phyloP scores from a whole-genome alignment of 306 rosid species.

The Gillenia trifoliata region DNA sequence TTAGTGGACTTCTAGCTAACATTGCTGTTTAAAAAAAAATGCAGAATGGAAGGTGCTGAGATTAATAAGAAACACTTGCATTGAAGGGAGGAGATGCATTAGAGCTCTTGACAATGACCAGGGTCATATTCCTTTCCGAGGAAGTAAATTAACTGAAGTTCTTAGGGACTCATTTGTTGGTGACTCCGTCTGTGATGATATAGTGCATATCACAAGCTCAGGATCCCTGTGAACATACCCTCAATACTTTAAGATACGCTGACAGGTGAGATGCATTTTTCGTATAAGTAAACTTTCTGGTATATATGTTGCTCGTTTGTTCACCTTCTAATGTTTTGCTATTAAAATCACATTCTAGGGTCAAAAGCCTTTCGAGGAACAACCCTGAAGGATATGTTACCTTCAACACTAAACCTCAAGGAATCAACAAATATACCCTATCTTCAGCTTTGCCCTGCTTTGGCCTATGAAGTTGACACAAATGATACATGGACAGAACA shows the following conservation, averaged over 20 bases:
- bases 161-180: constrained; percentile 98
- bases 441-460: constrained; percentile 53
- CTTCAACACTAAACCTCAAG: constrained; percentile 66
- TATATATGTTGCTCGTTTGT: constrained; percentile 10
- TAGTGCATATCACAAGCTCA: constrained; percentile 96
- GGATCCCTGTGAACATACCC: constrained; percentile 98
- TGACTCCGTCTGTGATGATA: constrained; percentile 95
- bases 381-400: constrained; percentile 64
- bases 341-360: constrained; percentile 49
- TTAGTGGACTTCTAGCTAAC: constrained; percentile 19
- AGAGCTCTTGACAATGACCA: constrained; percentile 99
- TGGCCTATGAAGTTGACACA: constrained; percentile 51
- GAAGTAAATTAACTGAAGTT: constrained; percentile 97
- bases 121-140: constrained; percentile 98
- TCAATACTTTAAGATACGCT: constrained; percentile 93
- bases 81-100: constrained; percentile 92
- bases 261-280: constrained; percentile 58
- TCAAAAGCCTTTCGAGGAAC: constrained; percentile 88
- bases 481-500: constrained; percentile 57
- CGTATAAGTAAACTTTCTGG: constrained; percentile 9
- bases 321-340: not conserved
- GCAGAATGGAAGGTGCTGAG: constrained; percentile 99
- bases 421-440: constrained; percentile 71
- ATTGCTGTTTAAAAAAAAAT: constrained; percentile 18
- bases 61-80: constrained; percentile 97